These are phyloP conservation scores for Arthromyces matolae DNA, from an alignment of 768 basidiomycete species.

Conservation along the genomic window DNA sequence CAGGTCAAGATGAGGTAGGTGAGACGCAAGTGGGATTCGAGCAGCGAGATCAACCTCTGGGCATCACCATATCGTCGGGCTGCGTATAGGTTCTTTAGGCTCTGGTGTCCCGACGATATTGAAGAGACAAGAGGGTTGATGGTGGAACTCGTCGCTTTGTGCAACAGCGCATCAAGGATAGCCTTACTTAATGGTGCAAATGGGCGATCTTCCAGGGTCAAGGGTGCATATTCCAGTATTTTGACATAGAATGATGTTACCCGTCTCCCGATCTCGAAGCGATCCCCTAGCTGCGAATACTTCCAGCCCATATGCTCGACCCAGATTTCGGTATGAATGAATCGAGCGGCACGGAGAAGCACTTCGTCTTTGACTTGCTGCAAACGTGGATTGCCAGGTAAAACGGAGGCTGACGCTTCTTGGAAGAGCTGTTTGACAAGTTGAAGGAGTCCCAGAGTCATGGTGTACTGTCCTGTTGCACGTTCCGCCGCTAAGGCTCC, in stretches of 20 bases:
- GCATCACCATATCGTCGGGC: constrained; percentile 70
- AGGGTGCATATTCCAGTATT: constrained; percentile 61
- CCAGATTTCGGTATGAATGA: constrained; percentile 89
- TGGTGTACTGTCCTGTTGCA: constrained; percentile 70
- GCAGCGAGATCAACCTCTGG: constrained; percentile 59
- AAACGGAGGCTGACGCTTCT: constrained; percentile 61
- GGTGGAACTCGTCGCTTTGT: constrained; percentile 72
- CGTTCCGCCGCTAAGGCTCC: constrained; percentile 69
- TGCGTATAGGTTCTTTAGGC: constrained; percentile 56
- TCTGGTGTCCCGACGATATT: constrained; percentile 57
- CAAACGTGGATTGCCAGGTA: constrained; percentile 55
- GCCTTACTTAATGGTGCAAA: constrained; percentile 59
- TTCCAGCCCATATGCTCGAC: constrained; percentile 83
- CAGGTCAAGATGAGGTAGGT: constrained; percentile 58
- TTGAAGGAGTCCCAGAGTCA: constrained; percentile 75
- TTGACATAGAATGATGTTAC: constrained; percentile 64
- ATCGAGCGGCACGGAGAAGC: constrained; percentile 67
- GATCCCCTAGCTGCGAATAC: constrained; percentile 74
- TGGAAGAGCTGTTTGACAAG: constrained; percentile 73
- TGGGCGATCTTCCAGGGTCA: constrained; percentile 48
- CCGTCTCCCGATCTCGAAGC: constrained; percentile 76
- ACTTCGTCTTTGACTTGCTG: constrained; percentile 83
- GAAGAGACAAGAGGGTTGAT: constrained; percentile 77
- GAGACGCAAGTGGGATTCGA: constrained; percentile 64
- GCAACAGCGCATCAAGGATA: constrained; percentile 67